These are phyloP conservation scores for Rubia tinctorum DNA, from an alignment of 305 asterid genomes.

Conservation along the genomic window DNA sequence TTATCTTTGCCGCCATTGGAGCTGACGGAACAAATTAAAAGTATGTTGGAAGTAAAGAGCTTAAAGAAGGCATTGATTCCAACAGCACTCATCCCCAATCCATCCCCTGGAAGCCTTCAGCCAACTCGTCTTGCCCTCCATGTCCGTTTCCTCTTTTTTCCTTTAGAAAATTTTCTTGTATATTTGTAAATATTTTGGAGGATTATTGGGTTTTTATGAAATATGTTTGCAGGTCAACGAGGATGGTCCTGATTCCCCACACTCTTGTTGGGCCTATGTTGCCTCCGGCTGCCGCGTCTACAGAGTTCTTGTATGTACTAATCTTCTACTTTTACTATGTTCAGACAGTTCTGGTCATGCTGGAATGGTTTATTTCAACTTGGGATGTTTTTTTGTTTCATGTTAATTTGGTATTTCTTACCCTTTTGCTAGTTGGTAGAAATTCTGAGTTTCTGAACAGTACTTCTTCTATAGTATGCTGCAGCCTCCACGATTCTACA, in stretches of 20 bases:
- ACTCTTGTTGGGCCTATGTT: slow-evolving; percentile 77
- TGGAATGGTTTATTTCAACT: neutral
- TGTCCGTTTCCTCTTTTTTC: slow-evolving; percentile 24
- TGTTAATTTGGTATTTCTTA: neutral
- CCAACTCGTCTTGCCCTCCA: slow-evolving; percentile 87
- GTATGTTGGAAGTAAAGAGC: slow-evolving; percentile 73
- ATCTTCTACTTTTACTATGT: neutral
- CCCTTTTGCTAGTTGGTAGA: neutral
- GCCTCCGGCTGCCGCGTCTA: slow-evolving; percentile 74
- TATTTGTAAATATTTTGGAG: neutral
- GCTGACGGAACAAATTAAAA: neutral
- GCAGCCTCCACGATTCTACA: neutral
- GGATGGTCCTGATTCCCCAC: slow-evolving; percentile 27
- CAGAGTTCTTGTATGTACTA: slow-evolving; percentile 48
- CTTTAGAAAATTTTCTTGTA: neutral
- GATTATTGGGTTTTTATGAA: neutral
- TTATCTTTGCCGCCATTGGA: slow-evolving; percentile 20
- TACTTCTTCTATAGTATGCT: neutral
- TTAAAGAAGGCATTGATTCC: slow-evolving; percentile 73
- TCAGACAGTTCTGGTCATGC: neutral
- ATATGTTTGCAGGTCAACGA: slow-evolving; percentile 44
- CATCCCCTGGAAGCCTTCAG: slow-evolving; percentile 79
- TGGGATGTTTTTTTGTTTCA: neutral
- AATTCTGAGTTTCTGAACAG: neutral
- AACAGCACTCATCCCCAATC: slow-evolving; percentile 51